phyloP scores from a whole-genome alignment of 2,329 filamentous ascomycete species.

The Ceratocystis albifundus region DNA sequence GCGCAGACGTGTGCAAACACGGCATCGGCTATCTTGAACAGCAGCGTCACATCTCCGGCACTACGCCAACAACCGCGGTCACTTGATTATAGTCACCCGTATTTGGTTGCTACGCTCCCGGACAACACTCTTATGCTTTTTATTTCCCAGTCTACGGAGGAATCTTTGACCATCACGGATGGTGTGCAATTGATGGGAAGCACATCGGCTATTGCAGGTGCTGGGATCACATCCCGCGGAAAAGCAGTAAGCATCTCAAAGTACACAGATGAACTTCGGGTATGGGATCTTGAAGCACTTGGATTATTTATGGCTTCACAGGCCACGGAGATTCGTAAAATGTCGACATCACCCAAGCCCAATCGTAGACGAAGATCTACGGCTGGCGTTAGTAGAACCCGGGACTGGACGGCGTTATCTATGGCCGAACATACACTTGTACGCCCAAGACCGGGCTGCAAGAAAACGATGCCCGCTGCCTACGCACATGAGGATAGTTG shows the following conservation, averaged over 20 bases:
- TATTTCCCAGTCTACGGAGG: constrained; percentile 61
- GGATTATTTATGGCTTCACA: constrained; percentile 29
- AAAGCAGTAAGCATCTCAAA: constrained; percentile 83
- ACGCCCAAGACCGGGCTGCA: neutral
- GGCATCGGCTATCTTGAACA: neutral
- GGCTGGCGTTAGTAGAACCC: neutral
- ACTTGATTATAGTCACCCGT: constrained; percentile 67
- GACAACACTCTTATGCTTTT: constrained; percentile 83
- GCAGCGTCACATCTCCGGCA: no score
- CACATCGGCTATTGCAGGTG: constrained; percentile 76
- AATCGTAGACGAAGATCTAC: neutral
- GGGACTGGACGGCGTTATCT: neutral
- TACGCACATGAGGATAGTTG: neutral
- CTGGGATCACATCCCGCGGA: constrained; percentile 70
- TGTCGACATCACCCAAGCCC: no score
- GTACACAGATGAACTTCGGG: constrained; percentile 64
- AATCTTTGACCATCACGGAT: constrained; percentile 55
- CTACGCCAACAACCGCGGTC: constrained; percentile 40
- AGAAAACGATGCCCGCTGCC: neutral
- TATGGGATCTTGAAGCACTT: constrained; percentile 61
- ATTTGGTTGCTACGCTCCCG: constrained; percentile 68
- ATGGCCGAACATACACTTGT: neutral
- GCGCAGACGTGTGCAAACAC: neutral
- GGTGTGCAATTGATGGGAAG: constrained; percentile 80
- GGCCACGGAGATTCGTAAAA: neutral